Evolutionary conservation across 805 yeast species (phyloP).

Genomic region (Pichia scutulata): DNA sequence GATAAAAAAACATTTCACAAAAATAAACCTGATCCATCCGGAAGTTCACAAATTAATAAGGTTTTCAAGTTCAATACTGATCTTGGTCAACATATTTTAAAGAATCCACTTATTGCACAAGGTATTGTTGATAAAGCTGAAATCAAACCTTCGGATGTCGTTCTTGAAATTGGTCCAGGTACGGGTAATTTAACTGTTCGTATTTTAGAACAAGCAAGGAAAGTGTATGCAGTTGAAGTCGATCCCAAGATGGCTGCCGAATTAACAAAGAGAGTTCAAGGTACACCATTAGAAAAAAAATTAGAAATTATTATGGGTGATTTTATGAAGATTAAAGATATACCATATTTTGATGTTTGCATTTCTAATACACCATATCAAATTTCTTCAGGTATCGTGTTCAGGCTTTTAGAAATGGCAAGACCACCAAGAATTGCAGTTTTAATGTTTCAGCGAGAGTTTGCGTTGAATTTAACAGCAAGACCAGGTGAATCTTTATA

Average conservation of each 20-base stretch:
- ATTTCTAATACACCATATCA: slow-evolving; percentile 97
- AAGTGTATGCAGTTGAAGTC: slow-evolving; percentile 95
- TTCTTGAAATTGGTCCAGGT: slow-evolving; percentile 97
- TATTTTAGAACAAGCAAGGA: slow-evolving; percentile 84
- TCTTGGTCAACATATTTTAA: slow-evolving; percentile 93
- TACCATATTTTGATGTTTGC: slow-evolving; percentile 93
- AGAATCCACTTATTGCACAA: slow-evolving; percentile 94
- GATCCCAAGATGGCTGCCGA: slow-evolving; percentile 99
- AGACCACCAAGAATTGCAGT: slow-evolving; percentile 92
- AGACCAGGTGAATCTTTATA: slow-evolving; percentile 94
- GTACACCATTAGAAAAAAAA: slow-evolving; percentile 89
- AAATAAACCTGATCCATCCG: slow-evolving; percentile 44
- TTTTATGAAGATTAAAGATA: slow-evolving; percentile 80
- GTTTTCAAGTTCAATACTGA: slow-evolving; percentile 97
- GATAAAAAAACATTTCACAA: slow-evolving; percentile 54
- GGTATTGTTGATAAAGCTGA: slow-evolving; percentile 97
- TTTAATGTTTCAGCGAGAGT: slow-evolving; percentile 96
- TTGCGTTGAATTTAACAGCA: slow-evolving; percentile 87
- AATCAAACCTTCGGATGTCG: slow-evolving; percentile 85
- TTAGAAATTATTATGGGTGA: slow-evolving; percentile 90
- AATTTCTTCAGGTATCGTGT: slow-evolving; percentile 92
- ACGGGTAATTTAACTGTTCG: slow-evolving; percentile 95
- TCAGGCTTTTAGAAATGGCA: slow-evolving; percentile 84
- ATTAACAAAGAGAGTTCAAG: slow-evolving; percentile 92
- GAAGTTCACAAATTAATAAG: slow-evolving; percentile 61